Evolutionary conservation across 2,329 filamentous ascomycete species (phyloP), one percentile per base, ranked within the genome.

Genomic region (Calycina herbarum): DNA sequence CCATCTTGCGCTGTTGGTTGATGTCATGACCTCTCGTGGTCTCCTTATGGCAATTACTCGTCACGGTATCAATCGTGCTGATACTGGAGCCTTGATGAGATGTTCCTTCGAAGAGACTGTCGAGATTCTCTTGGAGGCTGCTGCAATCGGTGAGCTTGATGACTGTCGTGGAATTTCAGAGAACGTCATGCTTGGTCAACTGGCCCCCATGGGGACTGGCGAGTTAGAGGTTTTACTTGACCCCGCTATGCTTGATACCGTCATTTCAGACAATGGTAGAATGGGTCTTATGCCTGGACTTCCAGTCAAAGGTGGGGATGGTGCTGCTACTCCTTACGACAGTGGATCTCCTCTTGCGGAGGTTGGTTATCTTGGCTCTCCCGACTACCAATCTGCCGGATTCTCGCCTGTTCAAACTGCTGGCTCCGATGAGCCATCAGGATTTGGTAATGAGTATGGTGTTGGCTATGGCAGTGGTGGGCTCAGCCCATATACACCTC

Each of bases 71-170:
- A 99, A 99, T 82, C 89, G 95, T 74, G 93, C 94, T 31, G 95
- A 99, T 76, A 99, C 96, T 68, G 95, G 95, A 82, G 96, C 95
- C 10, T 85, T 99, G 74, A 99, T 99, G 95, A 91, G 95, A 78
- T 99, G 96, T 84, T 99, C 95, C 1, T 99, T 99, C 80, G 95
- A 99, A 80, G 96, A 99, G 79, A 99, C 95, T 0, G 95, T 99
- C 51, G 96, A 99, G 77, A 99, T 99, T 82, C 83, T 99, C 62
- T 87, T 99, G 24, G 95, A 99, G 77, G 96, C 95, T 67, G 95
- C 95, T 29, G 93, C 93, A 17, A 92, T 92, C 61, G 95, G 95
- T 77, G 95, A 99, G 79, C 85, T 99, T 38, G 95, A 99, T 76
- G 95, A 99, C 79, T 99, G 96, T 82, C 91, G 93, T 67, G 95